A percentile compares a stretch with the other conserved stretches of the same genome.
Evolutionary conservation across 441 rosid genomes (phyloP).

Genomic region (Populus trichocarpa): DNA sequence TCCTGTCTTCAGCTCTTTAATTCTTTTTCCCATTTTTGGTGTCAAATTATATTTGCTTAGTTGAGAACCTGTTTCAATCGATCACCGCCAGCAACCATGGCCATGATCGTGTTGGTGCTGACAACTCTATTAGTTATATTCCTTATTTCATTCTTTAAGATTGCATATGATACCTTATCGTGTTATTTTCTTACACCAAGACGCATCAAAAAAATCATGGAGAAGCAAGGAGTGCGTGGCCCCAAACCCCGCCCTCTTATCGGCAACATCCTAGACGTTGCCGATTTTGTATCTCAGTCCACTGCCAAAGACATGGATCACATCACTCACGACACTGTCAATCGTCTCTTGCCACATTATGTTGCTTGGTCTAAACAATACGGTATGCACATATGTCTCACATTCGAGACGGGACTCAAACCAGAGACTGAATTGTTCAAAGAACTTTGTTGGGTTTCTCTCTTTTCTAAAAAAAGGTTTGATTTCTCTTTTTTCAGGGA

Average conservation of each 20-base stretch:
- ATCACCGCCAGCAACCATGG: neutral
- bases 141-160: constrained; percentile 30
- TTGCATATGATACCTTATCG: constrained; percentile 48
- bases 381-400: constrained; percentile 35
- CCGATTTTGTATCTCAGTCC: constrained; percentile 54
- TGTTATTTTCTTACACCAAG: constrained; percentile 67
- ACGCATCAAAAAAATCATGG: constrained; percentile 70
- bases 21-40: neutral
- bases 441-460: neutral
- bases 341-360: constrained; percentile 81
- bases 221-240: constrained; percentile 83
- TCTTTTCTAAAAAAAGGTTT: too few relatives aligned
- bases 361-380: constrained; percentile 72
- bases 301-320: constrained; percentile 53
- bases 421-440: neutral
- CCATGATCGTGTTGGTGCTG: constrained; percentile 30
- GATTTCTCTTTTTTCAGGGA: constrained; percentile 38
- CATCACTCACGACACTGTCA: constrained; percentile 65
- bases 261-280: constrained; percentile 70
- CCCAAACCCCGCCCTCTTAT: constrained; percentile 65
- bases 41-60: neutral
- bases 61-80: neutral
- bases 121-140: constrained; percentile 29
- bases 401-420: neutral
- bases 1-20: neutral